Conservation (phyloP, 257 asterid species). For the Fraxinus pennsylvanica region DNA sequence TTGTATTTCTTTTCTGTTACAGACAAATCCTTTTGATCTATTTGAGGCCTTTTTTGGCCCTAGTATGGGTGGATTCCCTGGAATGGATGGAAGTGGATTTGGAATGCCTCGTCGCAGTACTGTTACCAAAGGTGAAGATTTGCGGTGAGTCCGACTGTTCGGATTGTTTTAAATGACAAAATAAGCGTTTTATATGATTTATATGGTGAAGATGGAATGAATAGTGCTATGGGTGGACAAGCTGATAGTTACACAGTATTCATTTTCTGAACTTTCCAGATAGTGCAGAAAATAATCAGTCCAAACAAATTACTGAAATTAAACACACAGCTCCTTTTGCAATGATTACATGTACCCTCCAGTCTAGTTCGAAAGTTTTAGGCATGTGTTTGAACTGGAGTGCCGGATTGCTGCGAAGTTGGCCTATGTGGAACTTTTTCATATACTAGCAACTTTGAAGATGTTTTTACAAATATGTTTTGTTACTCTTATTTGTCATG, state of each 20-base stretch:
- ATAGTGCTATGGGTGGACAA: constrained; percentile 73
- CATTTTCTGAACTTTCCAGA: constrained; percentile 8
- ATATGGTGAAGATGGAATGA: constrained; percentile 98
- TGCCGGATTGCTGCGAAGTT: constrained; percentile 19
- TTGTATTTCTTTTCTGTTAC: constrained; percentile 36
- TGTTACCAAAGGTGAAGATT: constrained; percentile 91
- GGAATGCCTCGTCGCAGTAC: constrained; percentile 81
- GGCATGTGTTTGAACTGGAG: constrained; percentile 11
- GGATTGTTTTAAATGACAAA: constrained; percentile 53
- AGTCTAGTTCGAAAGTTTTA: constrained; percentile 14
- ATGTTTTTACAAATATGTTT: background rate
- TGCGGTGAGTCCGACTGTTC: constrained; percentile 71
- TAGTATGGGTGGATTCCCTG: constrained; percentile 79
- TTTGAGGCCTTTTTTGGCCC: constrained; percentile 98
- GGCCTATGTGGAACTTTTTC: constrained; percentile 11
- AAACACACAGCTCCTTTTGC: background rate
- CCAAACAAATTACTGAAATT: constrained; percentile 6
- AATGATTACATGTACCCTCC: constrained; percentile 13
- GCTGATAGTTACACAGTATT: constrained; percentile 84
- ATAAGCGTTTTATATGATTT: constrained; percentile 89
- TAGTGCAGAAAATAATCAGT: constrained; percentile 15
- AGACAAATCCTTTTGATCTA: constrained; percentile 94
- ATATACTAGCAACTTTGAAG: background rate
- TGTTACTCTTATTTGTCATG: background rate
- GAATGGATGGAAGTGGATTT: constrained; percentile 78